Evolutionary conservation across 2,329 filamentous ascomycete genomes (phyloP).

Genomic region (Aspergillus sergii): DNA sequence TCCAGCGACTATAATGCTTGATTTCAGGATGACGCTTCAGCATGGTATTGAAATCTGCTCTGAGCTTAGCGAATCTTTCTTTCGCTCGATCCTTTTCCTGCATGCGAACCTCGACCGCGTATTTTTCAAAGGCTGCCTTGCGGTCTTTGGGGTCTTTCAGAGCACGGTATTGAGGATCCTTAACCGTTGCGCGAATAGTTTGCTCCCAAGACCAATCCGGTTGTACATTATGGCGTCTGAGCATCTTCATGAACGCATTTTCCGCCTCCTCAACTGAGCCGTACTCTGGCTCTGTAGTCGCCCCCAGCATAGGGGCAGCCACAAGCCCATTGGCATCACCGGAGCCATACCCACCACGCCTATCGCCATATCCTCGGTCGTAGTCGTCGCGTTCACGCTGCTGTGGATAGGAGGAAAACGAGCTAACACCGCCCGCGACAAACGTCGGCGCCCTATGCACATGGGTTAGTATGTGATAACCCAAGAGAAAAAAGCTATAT

Average conservation of each 20-base stretch:
- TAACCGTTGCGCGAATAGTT: constrained; percentile 80
- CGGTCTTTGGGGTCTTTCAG: constrained; percentile 91
- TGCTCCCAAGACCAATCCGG: constrained; percentile 94
- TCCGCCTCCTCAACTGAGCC: constrained; percentile 83
- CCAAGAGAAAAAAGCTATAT: neutral
- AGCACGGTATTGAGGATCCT: constrained; percentile 88
- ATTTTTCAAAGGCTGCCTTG: constrained; percentile 91
- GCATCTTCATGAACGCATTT: constrained; percentile 86
- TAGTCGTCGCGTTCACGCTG: constrained; percentile 54
- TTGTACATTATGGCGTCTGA: constrained; percentile 82
- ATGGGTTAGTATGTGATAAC: constrained; percentile 40
- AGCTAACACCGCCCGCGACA: constrained; percentile 59
- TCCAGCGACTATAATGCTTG: constrained; percentile 95
- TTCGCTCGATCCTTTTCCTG: constrained; percentile 95
- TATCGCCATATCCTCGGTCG: constrained; percentile 49
- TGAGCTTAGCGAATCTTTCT: constrained; percentile 87
- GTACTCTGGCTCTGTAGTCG: constrained; percentile 71
- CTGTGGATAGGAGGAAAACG: constrained; percentile 43
- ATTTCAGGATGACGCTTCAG: constrained; percentile 95
- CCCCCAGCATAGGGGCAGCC: constrained; percentile 39
- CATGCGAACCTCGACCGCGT: constrained; percentile 82
- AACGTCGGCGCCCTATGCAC: constrained; percentile 53
- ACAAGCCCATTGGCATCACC: constrained; percentile 45
- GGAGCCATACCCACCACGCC: constrained; percentile 50
- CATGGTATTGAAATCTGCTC: constrained; percentile 94